Evolutionary conservation across 2,329 filamentous ascomycete genomes (phyloP).

Genomic region (Colletotrichum eleusines): DNA sequence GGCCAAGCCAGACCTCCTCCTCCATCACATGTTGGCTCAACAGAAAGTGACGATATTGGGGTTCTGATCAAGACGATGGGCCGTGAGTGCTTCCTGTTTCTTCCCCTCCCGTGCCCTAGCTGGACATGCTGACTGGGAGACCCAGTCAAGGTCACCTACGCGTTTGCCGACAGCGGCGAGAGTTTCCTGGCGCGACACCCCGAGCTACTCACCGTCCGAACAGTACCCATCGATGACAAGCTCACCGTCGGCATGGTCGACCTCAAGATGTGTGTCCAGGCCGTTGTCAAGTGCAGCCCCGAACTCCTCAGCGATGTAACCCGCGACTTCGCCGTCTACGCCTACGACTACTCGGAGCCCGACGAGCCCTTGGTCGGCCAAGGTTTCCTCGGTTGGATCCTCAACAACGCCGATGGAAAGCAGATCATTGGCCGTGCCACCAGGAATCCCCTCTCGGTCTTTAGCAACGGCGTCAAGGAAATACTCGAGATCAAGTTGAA

Average conservation of each 20-base stretch:
- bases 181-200: slow-evolving; percentile 91
- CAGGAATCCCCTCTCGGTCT: slow-evolving; percentile 85
- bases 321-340: slow-evolving; percentile 95
- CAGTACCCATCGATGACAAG: slow-evolving; percentile 82
- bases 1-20: slow-evolving; percentile 42
- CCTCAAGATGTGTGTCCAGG: slow-evolving; percentile 86
- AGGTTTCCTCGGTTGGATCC: slow-evolving; percentile 89
- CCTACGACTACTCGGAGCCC: slow-evolving; percentile 95
- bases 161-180: slow-evolving; percentile 88
- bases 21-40: slow-evolving; percentile 42
- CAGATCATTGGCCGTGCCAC: slow-evolving; percentile 92
- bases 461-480: slow-evolving; percentile 85
- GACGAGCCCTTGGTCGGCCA: slow-evolving; percentile 94
- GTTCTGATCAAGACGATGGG: slow-evolving; percentile 74
- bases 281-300: slow-evolving; percentile 82
- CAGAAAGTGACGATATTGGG: slow-evolving; percentile 58
- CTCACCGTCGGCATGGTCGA: slow-evolving; percentile 89
- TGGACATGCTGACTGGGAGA: slow-evolving; percentile 28
- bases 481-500: slow-evolving; percentile 94
- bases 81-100: slow-evolving; percentile 62
- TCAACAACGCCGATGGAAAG: slow-evolving; percentile 60
- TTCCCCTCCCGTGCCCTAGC: neutral
- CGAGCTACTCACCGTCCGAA: slow-evolving; percentile 82
- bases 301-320: slow-evolving; percentile 81
- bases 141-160: slow-evolving; percentile 95